Conservation (phyloP, 345 rosid genomes). For the Hibiscus syriacus region DNA sequence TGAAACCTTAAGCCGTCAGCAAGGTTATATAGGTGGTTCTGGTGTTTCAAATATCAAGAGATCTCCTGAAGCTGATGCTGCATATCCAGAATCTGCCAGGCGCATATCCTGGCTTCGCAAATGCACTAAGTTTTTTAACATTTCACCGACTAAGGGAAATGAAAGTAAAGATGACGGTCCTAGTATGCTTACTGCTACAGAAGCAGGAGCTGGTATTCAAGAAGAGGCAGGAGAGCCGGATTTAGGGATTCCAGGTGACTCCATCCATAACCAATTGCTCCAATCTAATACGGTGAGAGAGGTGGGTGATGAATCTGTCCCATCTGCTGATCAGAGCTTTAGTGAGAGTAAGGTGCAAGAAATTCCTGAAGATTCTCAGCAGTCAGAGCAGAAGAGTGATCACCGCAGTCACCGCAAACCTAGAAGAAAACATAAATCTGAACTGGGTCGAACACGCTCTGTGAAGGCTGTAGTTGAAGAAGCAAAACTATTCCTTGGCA, state of each 20-base stretch:
- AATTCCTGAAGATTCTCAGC: conserved; percentile 48
- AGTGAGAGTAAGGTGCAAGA: conserved; percentile 41
- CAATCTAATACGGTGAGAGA: conserved; percentile 25
- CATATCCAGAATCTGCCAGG: conserved; percentile 37
- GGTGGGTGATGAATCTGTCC: conserved; percentile 27
- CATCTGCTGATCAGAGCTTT: conserved; percentile 53
- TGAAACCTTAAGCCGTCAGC: conserved; percentile 24
- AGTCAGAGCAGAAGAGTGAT: conserved; percentile 38
- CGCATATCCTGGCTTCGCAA: conserved; percentile 54
- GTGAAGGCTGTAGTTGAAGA: conserved; percentile 52
- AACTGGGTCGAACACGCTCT: conserved; percentile 36
- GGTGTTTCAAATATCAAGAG: conserved; percentile 23
- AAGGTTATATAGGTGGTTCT: conserved; percentile 21
- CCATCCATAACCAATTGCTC: conserved; percentile 18
- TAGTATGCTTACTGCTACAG: conserved; percentile 12
- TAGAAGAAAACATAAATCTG: conserved; percentile 44
- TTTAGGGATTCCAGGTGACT: conserved; percentile 15
- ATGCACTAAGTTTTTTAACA: conserved; percentile 46
- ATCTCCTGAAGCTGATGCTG: conserved; percentile 27
- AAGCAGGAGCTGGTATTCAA: conserved; percentile 15
- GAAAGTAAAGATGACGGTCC: conserved; percentile 25
- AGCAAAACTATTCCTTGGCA: conserved; percentile 41
- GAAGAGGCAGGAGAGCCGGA: conserved; percentile 23
- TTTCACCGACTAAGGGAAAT: conserved; percentile 53
- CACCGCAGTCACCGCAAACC: conserved; percentile 34